A percentile compares a stretch with the other conserved stretches of the same genome.
Evolutionary conservation across 31 red algal genomes (phyloP).

Genomic region (Endocladia muricata): DNA sequence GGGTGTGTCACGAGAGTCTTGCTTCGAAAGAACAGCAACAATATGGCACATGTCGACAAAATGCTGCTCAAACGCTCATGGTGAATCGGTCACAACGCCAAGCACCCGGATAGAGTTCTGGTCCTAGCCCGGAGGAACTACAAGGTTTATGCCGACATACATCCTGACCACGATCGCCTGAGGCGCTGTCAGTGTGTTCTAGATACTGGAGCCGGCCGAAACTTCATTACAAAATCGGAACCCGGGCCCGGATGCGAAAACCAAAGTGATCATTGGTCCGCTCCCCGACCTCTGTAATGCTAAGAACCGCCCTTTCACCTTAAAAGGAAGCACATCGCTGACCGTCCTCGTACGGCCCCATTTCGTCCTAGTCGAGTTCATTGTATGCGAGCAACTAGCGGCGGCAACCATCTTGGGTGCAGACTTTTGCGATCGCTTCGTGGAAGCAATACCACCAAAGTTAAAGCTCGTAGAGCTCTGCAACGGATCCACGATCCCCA

Average conservation of each 20-base stretch:
- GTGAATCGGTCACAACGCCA: too few relatives aligned
- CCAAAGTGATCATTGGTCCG: neutral
- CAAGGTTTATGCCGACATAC: constrained; percentile 14
- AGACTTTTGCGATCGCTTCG: constrained; percentile 7
- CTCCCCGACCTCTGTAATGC: constrained; percentile 12
- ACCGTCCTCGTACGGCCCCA: neutral
- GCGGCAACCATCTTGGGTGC: constrained; percentile 15
- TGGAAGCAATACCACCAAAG: constrained; percentile 31
- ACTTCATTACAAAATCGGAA: constrained; percentile 19
- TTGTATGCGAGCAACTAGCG: constrained; percentile 7
- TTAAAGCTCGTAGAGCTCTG: neutral
- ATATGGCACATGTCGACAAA: too few relatives aligned
- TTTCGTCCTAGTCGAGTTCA: constrained; percentile 2
- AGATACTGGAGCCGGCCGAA: constrained; percentile 37
- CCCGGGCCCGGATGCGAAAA: neutral
- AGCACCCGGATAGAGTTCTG: neutral
- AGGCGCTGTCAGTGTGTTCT: neutral
- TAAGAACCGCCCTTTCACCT: neutral
- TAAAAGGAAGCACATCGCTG: neutral
- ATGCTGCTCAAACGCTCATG: too few relatives aligned
- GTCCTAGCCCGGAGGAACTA: constrained; percentile 8
- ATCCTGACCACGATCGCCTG: neutral
- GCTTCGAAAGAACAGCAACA: too few relatives aligned
- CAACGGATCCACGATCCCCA: neutral
- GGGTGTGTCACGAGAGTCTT: too few relatives aligned